Evolutionary conservation across 2,329 filamentous ascomycete genomes (phyloP).

Genomic region (Huntiella decipiens): DNA sequence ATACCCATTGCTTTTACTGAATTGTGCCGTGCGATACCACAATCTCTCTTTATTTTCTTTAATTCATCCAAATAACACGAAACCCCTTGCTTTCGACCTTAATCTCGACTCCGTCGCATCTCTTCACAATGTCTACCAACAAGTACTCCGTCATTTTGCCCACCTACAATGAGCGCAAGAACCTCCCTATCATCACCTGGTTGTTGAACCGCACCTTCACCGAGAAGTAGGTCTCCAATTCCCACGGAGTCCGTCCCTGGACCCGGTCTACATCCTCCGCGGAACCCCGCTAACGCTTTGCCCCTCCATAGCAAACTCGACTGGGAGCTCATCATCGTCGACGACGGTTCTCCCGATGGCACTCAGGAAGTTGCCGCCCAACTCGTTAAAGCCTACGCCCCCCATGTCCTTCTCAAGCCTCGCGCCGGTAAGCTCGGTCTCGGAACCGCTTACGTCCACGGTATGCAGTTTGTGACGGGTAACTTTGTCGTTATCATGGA

Average conservation of each 20-base stretch:
- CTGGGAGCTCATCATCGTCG: constrained; percentile 95
- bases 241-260: constrained; percentile 15
- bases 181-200: constrained; percentile 91
- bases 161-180: constrained; percentile 95
- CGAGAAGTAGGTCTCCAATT: constrained; percentile 41
- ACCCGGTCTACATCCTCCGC: neutral
- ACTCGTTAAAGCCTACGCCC: constrained; percentile 66
- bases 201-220: constrained; percentile 83
- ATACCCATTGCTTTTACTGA: neutral
- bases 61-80: neutral
- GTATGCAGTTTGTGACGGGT: constrained; percentile 71
- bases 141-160: constrained; percentile 96
- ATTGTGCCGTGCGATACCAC: neutral
- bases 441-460: constrained; percentile 89
- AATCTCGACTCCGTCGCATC: neutral
- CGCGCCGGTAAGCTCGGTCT: constrained; percentile 93
- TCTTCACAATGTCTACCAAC: constrained; percentile 32
- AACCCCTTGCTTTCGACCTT: neutral
- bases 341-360: constrained; percentile 92
- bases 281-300: neutral
- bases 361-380: constrained; percentile 82
- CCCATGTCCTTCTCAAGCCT: constrained; percentile 66
- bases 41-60: neutral
- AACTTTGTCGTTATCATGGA: constrained; percentile 99
- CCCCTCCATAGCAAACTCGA: constrained; percentile 51